Conservation (phyloP, 345 rosid species). For the Arabidopsis suecica region DNA sequence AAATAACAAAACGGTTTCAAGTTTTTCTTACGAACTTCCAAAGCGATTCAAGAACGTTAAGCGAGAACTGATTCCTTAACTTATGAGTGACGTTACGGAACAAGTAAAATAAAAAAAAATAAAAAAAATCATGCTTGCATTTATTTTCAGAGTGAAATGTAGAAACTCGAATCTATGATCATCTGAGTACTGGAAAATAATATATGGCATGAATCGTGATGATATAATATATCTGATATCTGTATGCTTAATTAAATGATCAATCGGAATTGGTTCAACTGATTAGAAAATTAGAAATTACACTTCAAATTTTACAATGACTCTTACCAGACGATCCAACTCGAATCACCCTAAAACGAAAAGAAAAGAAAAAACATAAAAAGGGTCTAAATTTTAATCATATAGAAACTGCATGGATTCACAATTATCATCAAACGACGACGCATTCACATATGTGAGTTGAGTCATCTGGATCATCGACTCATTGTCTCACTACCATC, state of each 20-base stretch:
- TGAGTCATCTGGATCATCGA: slow-evolving; percentile 2
- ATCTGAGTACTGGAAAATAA: background rate
- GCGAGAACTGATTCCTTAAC: slow-evolving; percentile 2
- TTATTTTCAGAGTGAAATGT: background rate
- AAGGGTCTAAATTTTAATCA: background rate
- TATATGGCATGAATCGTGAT: background rate
- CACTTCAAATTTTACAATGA: slow-evolving; percentile 11
- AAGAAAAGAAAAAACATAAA: background rate
- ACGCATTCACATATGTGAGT: slow-evolving; percentile 31
- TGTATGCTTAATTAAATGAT: too few relatives aligned
- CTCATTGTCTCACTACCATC: slow-evolving; percentile 6
- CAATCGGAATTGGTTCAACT: background rate
- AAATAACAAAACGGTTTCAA: background rate
- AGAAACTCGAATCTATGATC: slow-evolving; percentile 4
- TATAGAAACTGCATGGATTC: slow-evolving; percentile 30
- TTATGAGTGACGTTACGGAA: slow-evolving; percentile 20
- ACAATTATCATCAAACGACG: slow-evolving; percentile 19
- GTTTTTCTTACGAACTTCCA: background rate
- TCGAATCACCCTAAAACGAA: background rate
- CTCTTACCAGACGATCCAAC: background rate
- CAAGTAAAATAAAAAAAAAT: background rate
- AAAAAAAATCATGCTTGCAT: slow-evolving; percentile 18
- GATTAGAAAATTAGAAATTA: background rate
- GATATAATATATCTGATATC: too few relatives aligned
- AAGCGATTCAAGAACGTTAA: slow-evolving; percentile 6